Base-by-base conservation (phyloP, 805 yeast genomes). In the Wickerhamiella allomyrinae region DNA sequence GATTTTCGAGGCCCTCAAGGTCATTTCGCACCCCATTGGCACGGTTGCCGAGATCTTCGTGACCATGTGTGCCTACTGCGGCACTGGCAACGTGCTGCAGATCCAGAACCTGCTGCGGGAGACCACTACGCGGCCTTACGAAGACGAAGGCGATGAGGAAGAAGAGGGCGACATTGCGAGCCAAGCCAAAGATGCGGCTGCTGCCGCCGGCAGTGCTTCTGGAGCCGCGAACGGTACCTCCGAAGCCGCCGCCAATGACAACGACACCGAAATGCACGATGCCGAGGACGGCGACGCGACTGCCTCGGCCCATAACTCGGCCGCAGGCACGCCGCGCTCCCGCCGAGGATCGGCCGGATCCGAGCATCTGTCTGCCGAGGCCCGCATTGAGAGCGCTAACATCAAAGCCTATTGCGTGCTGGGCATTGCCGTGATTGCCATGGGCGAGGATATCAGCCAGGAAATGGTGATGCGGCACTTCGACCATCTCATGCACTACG, bases 391-490 rank as follows among this genome's bases (percentile, higher is more conserved):
- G 31, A 27, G 31, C 31, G 52, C 67, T 50, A 74, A 68, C 42
- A 82, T 69, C 58, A 85, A 81, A 55, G 94, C 93, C 1, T 84
- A 83, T 56, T 91, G 97, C 8, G 96, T 91, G 15, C 70, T 91
- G 41, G 98, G 98, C 46, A 73, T 91, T 50, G 98, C 96, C 0
- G 71, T 82, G 49, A 82, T 93, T 54, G 91, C 95, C 11, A 79
- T 91, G 81, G 99, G 99, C 49, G 99, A 91, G 63, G 94, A 84
- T 50, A 83, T 91, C 59, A 98, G 99, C 25, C 93, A 83, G 62
- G 95, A 89, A 53, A 91, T 91, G 98, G 79, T 89, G 8, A 66
- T 89, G 57, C 87, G 98, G 59, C 98, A 91, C 62, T 89, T 89
- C 60, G 87, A 94, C 37, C 98, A 91, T 62, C 70, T 91, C 61